Conservation (phyloP, 305 asterid species). For the Withania somnifera region DNA sequence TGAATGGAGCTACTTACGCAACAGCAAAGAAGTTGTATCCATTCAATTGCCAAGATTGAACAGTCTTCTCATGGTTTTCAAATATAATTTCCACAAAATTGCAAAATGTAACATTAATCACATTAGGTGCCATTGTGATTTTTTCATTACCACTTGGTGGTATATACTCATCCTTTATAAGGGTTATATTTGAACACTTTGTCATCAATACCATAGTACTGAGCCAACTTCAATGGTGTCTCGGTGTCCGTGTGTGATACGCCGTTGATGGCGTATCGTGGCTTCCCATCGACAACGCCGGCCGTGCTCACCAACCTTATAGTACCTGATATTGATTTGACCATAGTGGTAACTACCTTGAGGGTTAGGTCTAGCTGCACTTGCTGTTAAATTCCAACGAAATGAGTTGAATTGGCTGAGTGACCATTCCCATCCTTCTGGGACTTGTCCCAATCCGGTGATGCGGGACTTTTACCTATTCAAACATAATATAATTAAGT, state of each 20-base stretch:
- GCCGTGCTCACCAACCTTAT: constrained; percentile 16
- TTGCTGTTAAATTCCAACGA: constrained; percentile 40
- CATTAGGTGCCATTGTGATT: constrained; percentile 21
- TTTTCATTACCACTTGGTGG: neutral
- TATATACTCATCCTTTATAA: constrained; percentile 6
- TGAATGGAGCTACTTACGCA: constrained; percentile 13
- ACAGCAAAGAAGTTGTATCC: constrained; percentile 37
- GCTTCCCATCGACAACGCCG: constrained; percentile 12
- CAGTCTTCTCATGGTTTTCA: constrained; percentile 25
- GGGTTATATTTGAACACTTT: constrained; percentile 22
- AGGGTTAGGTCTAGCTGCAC: constrained; percentile 45
- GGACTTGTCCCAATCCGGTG: constrained; percentile 16
- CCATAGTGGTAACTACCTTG: constrained; percentile 48
- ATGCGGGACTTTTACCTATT: constrained; percentile 9
- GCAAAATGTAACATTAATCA: constrained; percentile 15
- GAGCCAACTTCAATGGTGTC: constrained; percentile 35
- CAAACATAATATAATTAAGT: neutral
- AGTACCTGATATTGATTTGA: constrained; percentile 29
- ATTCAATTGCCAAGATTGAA: constrained; percentile 28
- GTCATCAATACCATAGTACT: constrained; percentile 20
- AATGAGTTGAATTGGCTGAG: constrained; percentile 35
- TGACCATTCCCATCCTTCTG: constrained; percentile 29
- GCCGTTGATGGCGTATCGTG: constrained; percentile 26
- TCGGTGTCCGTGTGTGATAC: constrained; percentile 23
- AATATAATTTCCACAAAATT: constrained; percentile 30